Base-by-base conservation (phyloP, 257 asterid genomes). In the Solanum pennellii region DNA sequence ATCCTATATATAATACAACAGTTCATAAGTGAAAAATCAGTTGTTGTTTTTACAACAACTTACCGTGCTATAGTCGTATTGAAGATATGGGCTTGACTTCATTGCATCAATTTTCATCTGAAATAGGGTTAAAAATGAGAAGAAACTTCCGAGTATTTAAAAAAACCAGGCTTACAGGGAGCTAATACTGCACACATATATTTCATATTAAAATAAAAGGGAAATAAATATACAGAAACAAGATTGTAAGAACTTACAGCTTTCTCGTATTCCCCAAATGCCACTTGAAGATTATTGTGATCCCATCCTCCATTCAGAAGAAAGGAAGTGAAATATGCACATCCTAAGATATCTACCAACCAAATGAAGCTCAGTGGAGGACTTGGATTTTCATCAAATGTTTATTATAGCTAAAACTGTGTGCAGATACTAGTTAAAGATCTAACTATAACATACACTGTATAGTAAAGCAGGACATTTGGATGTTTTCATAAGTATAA, bases 41-140 rank as follows among this genome's bases (percentile, higher is more conserved):
- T 69, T 14, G 60, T 68, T 13, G 21, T 44, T 21, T 68, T 14
- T 14, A 33, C 18, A 68, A 80, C 15, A 83, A 82, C 96, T 93
- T 93, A 95, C 97, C 12, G 2, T 14, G 27, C 7, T 18, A 90
- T 91, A 91, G 89, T 96, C 94, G 90, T 89, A 96, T 91, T 91
- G 93, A 44, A 96, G 94, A 88, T 94, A 95, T 60, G 98, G 99
- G 82, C 89, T 91, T 83, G 93, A 90, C 65, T 82, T 91, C 98
- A 94, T 95, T 87, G 91, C 91, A 66, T 91, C 94, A 88, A 94
- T 98, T 88, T 93, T 95, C 91, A 94, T 98, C 98, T 96, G 96
- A 88, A 10, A 91, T 49, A 31, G 14, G 62, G 62, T 18, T 16
- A 23, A 52, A 16, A 52, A 52, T 16, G 10, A 52, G n/a, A 52